A percentile compares a stretch with the other conserved stretches of the same genome.
Conservation (phyloP, 305 asterid species). For the Solanum hybrid region DNA sequence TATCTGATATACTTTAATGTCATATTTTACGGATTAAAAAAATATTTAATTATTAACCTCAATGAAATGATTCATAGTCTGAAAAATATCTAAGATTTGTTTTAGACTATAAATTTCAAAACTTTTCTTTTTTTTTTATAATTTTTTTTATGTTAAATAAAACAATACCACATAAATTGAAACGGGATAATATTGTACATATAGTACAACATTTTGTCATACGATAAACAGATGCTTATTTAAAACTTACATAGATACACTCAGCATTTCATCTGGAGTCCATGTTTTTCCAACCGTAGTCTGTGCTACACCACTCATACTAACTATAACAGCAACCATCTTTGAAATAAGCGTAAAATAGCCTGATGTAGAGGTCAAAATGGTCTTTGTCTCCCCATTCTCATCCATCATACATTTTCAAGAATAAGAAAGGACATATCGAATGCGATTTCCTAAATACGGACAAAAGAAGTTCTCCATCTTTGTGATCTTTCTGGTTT, state of each 20-base stretch:
- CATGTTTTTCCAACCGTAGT: constrained; percentile 68
- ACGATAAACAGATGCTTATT: neutral
- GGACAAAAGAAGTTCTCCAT: neutral
- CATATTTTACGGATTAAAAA: no score
- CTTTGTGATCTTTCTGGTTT: neutral
- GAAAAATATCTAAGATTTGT: no score
- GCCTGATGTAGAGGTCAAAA: constrained; percentile 69
- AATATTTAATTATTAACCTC: no score
- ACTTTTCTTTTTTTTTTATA: no score
- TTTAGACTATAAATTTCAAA: no score
- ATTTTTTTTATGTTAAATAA: no score
- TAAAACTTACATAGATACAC: constrained; percentile 42
- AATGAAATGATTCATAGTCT: no score
- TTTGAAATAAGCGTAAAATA: constrained; percentile 62
- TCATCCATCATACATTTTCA: neutral
- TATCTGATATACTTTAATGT: no score
- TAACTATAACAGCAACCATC: constrained; percentile 41
- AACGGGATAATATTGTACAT: no score
- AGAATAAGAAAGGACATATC: neutral
- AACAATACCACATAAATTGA: no score
- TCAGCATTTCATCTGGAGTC: constrained; percentile 55
- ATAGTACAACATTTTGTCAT: no score
- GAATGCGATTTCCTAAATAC: neutral
- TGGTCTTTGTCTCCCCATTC: constrained; percentile 13
- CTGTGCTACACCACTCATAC: constrained; percentile 71